Evolutionary conservation across 495 filamentous ascomycete species (phyloP), one percentile per base, ranked within the genome.

Genomic region (Neurospora sublineolata): DNA sequence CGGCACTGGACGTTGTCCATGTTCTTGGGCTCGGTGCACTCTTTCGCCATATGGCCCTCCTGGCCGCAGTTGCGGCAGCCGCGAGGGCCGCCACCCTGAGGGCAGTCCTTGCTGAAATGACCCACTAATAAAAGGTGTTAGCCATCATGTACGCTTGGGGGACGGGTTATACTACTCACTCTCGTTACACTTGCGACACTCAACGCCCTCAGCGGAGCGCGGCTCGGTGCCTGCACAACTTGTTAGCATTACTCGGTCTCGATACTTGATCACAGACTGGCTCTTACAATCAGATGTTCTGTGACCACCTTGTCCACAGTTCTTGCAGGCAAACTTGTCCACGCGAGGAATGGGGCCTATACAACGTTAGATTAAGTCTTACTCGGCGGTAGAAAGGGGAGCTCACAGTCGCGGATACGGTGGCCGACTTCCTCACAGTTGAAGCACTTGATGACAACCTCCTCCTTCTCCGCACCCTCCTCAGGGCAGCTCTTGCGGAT

Each of bases 101-200:
- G 93, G 76, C 94, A 97, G 73, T 97, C 93, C 71, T 87, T 87
- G 3, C 91, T 87, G 79, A 94, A 95, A 74, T 97, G 94, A 5
- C 94, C 94, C 69, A 86, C 90, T 93, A 36, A 16, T 8, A 39
- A 73, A 36, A 52, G 0, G 9, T 12, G 67, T 79, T 23, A 77
- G 75, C 68, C 7, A 69, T 72, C 39, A 72, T 64, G 58, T 71
- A 38, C 64, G 69, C 14, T 40, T 10, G 6, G 18, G 20, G 11
- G 36, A 11, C 5, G 7, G 2, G 14, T 46, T 37, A 11, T 37
- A 58, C 16, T 46, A 75, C 80, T 74, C 82, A 92, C 91, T 86
- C 79, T 91, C 84, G 41, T 85, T 84, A 80, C 94, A 96, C 64
- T 89, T 89, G 67, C 89, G 89, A 79, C 94, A 97, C 79, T 97